Evolutionary conservation across 306 rosid genomes (phyloP), one percentile per base, ranked within the genome.

Genomic region (Delonix regia): DNA sequence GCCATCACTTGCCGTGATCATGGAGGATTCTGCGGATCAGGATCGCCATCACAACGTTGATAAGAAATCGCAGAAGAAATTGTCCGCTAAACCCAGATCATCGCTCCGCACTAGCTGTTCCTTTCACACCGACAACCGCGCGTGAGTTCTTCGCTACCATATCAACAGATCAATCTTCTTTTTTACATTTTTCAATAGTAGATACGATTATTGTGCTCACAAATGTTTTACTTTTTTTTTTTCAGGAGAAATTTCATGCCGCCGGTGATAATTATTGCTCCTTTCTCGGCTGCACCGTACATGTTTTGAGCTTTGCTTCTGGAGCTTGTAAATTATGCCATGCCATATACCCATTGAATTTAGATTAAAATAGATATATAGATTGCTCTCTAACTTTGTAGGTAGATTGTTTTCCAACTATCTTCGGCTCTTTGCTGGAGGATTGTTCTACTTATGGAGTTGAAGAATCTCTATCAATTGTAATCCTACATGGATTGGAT

Each of bases 1-100:
- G 61, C 82, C 85, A 2, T 9, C 57, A 13, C 85, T 81, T 48
- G 38, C 81, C 21, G 36, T 18, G 33, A 82, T 76, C 59, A 21
- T 6, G 63, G 85, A 82, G 63, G 82, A 82, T 51, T 15, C 16
- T 16, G 38, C 25, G 48, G 73, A 7, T 63, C 56, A 72, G 27
- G 59, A 79, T 24, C 65, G 30, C 39, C n/a, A 25, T 27, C 24
- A 39, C 24, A 74, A 36, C 44, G 19, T 34, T 47, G 56, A 30
- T 39, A 10, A 0, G n/a, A 65, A 73, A 56, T 13, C 33, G 0
- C 5, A 2, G 10, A 47, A 57, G 27, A 75, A 59, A 59, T 18
- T 45, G 13, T 24, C 8, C 0, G 12, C 14, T 49, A 19, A 61
- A 24, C 51, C 71, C 18, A 66, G 52, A 41, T 41, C 71, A 11